Conservation (phyloP, 2,329 filamentous ascomycete species). For the Aspergillus sergii region DNA sequence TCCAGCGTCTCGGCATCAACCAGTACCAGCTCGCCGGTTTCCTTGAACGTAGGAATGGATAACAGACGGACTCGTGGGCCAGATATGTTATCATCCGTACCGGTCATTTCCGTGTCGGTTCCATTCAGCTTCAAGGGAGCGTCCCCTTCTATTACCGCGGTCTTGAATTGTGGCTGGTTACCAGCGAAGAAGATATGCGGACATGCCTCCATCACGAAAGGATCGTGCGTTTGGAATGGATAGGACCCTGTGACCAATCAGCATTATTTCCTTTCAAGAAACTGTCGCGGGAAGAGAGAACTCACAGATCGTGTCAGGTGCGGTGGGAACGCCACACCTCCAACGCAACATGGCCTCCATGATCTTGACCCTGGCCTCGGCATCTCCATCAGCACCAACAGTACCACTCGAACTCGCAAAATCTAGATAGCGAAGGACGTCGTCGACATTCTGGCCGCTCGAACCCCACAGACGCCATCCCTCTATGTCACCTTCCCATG, state of each 20-base stretch:
- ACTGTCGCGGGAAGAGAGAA: conserved; percentile 18
- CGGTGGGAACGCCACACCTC: conserved; percentile 88
- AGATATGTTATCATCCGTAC: conserved; percentile 49
- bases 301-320: conserved; percentile 92
- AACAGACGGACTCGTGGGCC: conserved; percentile 76
- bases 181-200: conserved; percentile 92
- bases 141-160: conserved; percentile 64
- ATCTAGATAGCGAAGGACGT: conserved; percentile 88
- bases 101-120: conserved; percentile 37
- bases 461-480: conserved; percentile 87
- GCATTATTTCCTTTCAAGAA: conserved; percentile 5
- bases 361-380: conserved; percentile 76
- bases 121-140: conserved; percentile 34
- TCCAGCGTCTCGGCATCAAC: conserved; percentile 85
- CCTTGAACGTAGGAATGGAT: conserved; percentile 78
- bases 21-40: conserved; percentile 77
- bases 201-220: conserved; percentile 80
- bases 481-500: conserved; percentile 86
- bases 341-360: conserved; percentile 95
- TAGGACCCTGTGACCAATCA: conserved; percentile 70
- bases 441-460: conserved; percentile 89
- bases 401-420: conserved; percentile 34
- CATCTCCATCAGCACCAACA: conserved; percentile 40
- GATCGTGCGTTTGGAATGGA: conserved; percentile 91
- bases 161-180: conserved; percentile 78